phyloP scores from a whole-genome alignment of 2,329 filamentous ascomycete genomes.

The Emmonsiellopsis sp. region DNA sequence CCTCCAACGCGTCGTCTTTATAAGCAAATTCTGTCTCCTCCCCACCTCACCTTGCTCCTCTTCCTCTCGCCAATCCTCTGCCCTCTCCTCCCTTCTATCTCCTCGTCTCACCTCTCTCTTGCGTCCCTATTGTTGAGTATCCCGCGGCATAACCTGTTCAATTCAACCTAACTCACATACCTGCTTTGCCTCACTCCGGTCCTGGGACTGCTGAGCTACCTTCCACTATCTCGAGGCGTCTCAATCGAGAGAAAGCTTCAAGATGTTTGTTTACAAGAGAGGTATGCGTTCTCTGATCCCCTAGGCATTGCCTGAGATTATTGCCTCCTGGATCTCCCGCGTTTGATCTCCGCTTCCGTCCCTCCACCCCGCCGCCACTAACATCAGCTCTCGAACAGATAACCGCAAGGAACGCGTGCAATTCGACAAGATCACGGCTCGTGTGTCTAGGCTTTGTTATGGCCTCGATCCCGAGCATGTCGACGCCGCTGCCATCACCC shows the following conservation, averaged over 20 bases:
- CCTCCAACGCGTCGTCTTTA: constrained; percentile 2
- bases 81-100: neutral
- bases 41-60: neutral
- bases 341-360: constrained; percentile 7
- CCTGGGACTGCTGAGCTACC: neutral
- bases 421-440: constrained; percentile 99
- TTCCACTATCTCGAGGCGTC: neutral
- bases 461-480: constrained; percentile 92
- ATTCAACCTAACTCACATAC: neutral
- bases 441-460: constrained; percentile 95
- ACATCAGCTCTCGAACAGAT: constrained; percentile 47
- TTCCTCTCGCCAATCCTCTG: constrained; percentile 1
- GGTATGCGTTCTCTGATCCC: constrained; percentile 35
- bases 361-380: constrained; percentile 14
- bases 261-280: constrained; percentile 57
- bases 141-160: neutral
- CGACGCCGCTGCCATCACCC: constrained; percentile 94
- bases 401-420: constrained; percentile 99
- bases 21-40: neutral
- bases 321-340: neutral
- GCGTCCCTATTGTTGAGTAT: neutral
- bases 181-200: neutral
- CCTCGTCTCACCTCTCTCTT: neutral
- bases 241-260: constrained; percentile 14
- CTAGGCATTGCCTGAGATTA: neutral